These are phyloP conservation scores for Cladosporium sp. DNA, from an alignment of 2,329 filamentous ascomycete species.

Conservation along the genomic window DNA sequence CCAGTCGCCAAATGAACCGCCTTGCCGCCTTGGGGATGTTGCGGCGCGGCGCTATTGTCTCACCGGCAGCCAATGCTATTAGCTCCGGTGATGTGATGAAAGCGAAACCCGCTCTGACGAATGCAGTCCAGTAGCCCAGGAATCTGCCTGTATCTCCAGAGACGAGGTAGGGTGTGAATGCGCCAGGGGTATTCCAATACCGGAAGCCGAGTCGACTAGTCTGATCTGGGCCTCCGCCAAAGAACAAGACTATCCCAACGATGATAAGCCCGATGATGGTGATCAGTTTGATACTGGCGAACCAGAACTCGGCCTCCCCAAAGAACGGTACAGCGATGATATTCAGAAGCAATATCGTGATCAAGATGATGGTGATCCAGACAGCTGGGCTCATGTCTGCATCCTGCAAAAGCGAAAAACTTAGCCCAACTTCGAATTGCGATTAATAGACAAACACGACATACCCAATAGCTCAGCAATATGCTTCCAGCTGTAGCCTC, in stretches of 20 bases:
- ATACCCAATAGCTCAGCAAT: constrained; percentile 45
- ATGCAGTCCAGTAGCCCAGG: constrained; percentile 41
- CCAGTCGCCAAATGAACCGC: constrained; percentile 26
- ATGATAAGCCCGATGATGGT: constrained; percentile 48
- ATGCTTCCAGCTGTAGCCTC: constrained; percentile 51
- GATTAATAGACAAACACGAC: neutral
- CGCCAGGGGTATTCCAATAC: constrained; percentile 45
- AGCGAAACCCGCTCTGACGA: constrained; percentile 28
- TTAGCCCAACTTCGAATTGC: neutral
- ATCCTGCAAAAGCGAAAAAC: neutral
- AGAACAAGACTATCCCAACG: constrained; percentile 44
- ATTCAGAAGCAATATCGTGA: constrained; percentile 45
- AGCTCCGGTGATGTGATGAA: constrained; percentile 28
- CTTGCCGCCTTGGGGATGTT: constrained; percentile 28
- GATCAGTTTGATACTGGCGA: constrained; percentile 47
- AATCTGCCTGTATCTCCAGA: constrained; percentile 41
- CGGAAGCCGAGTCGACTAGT: constrained; percentile 44
- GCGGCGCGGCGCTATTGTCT: constrained; percentile 22
- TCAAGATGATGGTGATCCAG: constrained; percentile 36
- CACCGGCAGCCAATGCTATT: constrained; percentile 29
- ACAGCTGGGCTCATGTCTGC: neutral
- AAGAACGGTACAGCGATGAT: constrained; percentile 47
- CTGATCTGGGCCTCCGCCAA: constrained; percentile 45
- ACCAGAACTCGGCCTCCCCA: constrained; percentile 51
- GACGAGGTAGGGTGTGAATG: constrained; percentile 43